Conservation (phyloP, 352 stramenopile genomes). For the Saprolegnia parasitica region DNA sequence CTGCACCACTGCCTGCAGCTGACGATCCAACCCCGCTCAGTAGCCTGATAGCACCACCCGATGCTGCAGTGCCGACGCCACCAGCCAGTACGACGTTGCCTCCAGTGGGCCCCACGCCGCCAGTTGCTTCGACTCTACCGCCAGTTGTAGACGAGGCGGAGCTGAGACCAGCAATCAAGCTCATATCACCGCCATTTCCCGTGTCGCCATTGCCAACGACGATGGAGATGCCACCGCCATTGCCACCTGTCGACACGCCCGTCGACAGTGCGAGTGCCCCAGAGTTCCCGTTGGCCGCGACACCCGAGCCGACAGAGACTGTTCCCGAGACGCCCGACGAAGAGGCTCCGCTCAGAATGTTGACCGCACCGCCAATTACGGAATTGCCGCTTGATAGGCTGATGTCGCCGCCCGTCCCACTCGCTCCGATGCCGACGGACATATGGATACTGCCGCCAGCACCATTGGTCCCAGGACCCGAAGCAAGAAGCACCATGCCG, state of each 20-base stretch:
- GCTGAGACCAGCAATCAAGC: slow-evolving; percentile 42
- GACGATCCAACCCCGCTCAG: too few species aligned
- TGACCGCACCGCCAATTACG: slow-evolving; percentile 1
- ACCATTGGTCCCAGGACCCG: slow-evolving; percentile 46
- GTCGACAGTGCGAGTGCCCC: slow-evolving; percentile 3
- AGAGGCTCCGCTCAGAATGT: slow-evolving; percentile 7
- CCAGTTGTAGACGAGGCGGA: too few species aligned
- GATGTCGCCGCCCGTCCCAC: slow-evolving; percentile 45
- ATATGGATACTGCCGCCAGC: slow-evolving; percentile 58
- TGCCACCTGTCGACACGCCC: not conserved
- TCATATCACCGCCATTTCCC: slow-evolving; percentile 46
- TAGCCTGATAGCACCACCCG: slow-evolving; percentile 10
- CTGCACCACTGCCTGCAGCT: too few species aligned
- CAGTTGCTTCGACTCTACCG: not conserved
- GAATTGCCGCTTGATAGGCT: slow-evolving; percentile 20
- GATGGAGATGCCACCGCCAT: too few species aligned
- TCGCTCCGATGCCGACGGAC: slow-evolving; percentile 47
- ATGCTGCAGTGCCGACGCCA: not conserved
- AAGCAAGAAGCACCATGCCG: slow-evolving; percentile 51
- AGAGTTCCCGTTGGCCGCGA: slow-evolving; percentile 6
- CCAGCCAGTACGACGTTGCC: slow-evolving; percentile 32
- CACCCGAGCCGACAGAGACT: not conserved
- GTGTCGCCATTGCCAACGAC: slow-evolving; percentile 44
- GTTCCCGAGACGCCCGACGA: not conserved
- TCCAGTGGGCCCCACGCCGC: slow-evolving; percentile 32